phyloP scores from a whole-genome alignment of 305 asterid species.

The Rubia occidens region DNA sequence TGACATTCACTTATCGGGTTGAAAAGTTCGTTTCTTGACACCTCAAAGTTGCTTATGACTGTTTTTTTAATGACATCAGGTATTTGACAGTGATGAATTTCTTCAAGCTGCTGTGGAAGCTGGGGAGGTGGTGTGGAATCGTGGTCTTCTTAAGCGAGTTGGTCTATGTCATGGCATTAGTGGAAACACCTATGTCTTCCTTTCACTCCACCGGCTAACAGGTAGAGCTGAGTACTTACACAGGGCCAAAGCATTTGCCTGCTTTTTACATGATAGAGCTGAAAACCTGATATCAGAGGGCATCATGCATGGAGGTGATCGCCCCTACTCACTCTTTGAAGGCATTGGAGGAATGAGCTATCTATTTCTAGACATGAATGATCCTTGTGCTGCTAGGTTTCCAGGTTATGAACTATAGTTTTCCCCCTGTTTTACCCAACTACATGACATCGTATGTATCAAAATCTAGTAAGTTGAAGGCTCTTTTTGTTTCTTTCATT shows the following conservation, averaged over 20 bases:
- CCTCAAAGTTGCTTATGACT: constrained; percentile 1
- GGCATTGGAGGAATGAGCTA: constrained; percentile 72
- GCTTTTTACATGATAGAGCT: constrained; percentile 61
- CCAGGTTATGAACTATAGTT: constrained; percentile 58
- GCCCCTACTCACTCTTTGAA: constrained; percentile 69
- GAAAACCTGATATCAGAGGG: constrained; percentile 52
- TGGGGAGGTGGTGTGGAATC: constrained; percentile 70
- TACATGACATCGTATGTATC: neutral
- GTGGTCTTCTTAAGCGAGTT: constrained; percentile 80
- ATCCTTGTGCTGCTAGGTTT: constrained; percentile 54
- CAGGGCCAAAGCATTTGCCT: constrained; percentile 70
- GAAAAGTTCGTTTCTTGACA: neutral
- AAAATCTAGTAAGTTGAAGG: neutral
- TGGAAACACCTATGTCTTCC: constrained; percentile 76
- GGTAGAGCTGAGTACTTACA: constrained; percentile 57
- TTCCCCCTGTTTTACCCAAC: neutral
- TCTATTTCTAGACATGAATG: constrained; percentile 60
- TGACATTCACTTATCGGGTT: neutral
- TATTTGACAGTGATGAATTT: constrained; percentile 57
- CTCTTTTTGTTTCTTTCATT: neutral
- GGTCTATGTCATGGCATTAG: constrained; percentile 84
- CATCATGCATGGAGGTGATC: constrained; percentile 77
- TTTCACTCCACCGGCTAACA: constrained; percentile 59
- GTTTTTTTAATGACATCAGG: constrained; percentile 31
- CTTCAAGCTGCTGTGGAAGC: constrained; percentile 61